A percentile compares a stretch with the other conserved stretches of the same genome.
These are phyloP conservation scores for Fomitiporia mediterranea DNA, from an alignment of 1,284 basidiomycete species.

Conservation along the genomic window DNA sequence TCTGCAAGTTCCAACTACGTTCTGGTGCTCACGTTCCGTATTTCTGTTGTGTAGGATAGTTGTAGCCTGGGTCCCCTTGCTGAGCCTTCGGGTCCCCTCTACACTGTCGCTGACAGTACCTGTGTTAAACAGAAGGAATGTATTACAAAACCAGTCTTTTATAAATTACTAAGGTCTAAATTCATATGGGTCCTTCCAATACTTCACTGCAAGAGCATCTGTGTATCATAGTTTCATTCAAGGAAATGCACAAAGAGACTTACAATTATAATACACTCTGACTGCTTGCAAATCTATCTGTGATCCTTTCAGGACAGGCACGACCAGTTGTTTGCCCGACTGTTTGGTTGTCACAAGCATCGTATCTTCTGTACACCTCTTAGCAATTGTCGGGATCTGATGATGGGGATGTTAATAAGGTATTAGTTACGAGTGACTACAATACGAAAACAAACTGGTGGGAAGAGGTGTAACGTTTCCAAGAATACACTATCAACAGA, in stretches of 20 bases:
- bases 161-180: conserved; percentile 51
- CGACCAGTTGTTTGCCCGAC: conserved; percentile 33
- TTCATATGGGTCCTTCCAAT: conserved; percentile 46
- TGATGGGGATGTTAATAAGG: not conserved
- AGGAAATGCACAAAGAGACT: conserved; percentile 15
- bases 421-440: not conserved
- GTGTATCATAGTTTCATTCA: too few relatives aligned
- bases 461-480: conserved; percentile 41
- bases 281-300: conserved; percentile 36
- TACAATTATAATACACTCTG: conserved; percentile 43
- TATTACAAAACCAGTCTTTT: conserved; percentile 44
- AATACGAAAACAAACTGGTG: conserved; percentile 23
- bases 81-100: too few relatives aligned
- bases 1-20: too few relatives aligned
- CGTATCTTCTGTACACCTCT: conserved; percentile 43
- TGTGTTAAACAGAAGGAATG: too few relatives aligned
- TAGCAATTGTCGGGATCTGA: conserved; percentile 47
- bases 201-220: conserved; percentile 34
- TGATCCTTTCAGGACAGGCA: conserved; percentile 44
- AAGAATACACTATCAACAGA: conserved; percentile 34
- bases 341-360: conserved; percentile 34
- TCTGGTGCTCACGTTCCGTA: too few relatives aligned
- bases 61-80: too few relatives aligned
- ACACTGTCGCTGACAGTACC: too few relatives aligned
- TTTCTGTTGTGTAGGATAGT: too few relatives aligned